These are phyloP conservation scores for Penicillium sclerotiorum DNA, from an alignment of 2,329 filamentous ascomycete genomes.

Conservation along the genomic window DNA sequence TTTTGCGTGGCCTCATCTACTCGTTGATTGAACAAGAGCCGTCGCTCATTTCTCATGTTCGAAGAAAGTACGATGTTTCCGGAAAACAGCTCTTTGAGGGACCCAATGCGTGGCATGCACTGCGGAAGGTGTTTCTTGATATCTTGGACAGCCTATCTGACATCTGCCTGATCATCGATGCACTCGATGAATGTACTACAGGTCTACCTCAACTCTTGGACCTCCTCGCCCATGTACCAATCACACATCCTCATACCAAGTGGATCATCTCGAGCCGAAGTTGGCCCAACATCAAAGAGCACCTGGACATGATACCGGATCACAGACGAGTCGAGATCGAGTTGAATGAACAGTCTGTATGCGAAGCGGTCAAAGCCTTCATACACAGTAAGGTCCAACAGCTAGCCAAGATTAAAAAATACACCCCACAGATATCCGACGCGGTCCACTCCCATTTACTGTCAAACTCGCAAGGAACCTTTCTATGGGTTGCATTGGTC, in stretches of 20 bases:
- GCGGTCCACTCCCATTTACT: slow-evolving; percentile 1
- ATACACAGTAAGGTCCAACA: slow-evolving; percentile 2
- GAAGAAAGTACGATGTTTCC: neutral
- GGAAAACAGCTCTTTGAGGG: slow-evolving; percentile 46
- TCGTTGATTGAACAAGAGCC: slow-evolving; percentile 40
- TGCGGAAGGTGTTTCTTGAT: slow-evolving; percentile 42
- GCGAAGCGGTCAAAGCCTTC: slow-evolving; percentile 1
- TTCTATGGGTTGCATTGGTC: slow-evolving; percentile 25
- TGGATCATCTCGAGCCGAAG: slow-evolving; percentile 43
- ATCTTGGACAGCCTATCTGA: slow-evolving; percentile 43
- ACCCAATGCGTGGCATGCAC: slow-evolving; percentile 38
- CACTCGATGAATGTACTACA: slow-evolving; percentile 49
- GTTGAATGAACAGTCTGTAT: slow-evolving; percentile 2
- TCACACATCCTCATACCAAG: slow-evolving; percentile 33
- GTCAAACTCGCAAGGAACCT: slow-evolving; percentile 22
- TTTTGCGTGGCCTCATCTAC: slow-evolving; percentile 50
- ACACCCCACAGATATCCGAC: neutral
- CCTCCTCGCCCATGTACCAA: slow-evolving; percentile 33
- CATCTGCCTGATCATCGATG: slow-evolving; percentile 48
- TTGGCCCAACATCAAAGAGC: slow-evolving; percentile 7
- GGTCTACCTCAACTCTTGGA: slow-evolving; percentile 37
- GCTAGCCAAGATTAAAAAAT: slow-evolving; percentile 1
- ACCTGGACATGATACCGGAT: neutral
- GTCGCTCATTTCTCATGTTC: slow-evolving; percentile 38
- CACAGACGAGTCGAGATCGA: neutral